A percentile compares a stretch with the other conserved stretches of the same genome.
Conservation (phyloP, 768 basidiomycete species). For the Pulveroboletus sp. region DNA sequence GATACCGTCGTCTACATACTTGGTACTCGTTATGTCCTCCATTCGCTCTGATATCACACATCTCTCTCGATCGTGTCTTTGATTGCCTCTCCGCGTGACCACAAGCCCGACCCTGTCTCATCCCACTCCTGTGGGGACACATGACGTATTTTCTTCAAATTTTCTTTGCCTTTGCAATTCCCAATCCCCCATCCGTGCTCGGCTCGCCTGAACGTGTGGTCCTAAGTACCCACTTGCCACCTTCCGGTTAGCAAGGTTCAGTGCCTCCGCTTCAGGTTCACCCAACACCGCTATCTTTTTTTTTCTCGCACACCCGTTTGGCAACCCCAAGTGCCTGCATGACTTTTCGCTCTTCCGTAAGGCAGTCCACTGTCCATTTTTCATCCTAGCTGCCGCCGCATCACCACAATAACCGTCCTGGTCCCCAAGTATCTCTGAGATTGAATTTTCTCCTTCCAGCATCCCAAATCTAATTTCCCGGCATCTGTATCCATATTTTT, state of each 20-base stretch:
- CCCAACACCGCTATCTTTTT: constrained; percentile 8
- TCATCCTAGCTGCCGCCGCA: constrained; percentile 14
- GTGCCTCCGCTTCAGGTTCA: constrained; percentile 8
- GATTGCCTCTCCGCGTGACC: constrained; percentile 17
- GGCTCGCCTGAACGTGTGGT: constrained; percentile 7
- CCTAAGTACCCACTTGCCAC: background rate
- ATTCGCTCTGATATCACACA: too few species aligned
- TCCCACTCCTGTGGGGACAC: constrained; percentile 15
- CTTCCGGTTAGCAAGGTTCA: constrained; percentile 16
- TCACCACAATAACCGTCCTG: constrained; percentile 11
- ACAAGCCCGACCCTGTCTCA: constrained; percentile 16
- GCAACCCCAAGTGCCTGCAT: constrained; percentile 16
- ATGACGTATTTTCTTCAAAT: constrained; percentile 21
- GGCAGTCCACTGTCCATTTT: constrained; percentile 12
- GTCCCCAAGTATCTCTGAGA: constrained; percentile 10
- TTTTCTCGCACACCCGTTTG: constrained; percentile 16
- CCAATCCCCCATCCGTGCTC: constrained; percentile 2
- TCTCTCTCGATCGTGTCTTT: background rate
- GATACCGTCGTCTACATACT: constrained; percentile 6
- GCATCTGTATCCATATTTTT: background rate
- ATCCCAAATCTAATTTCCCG: constrained; percentile 20
- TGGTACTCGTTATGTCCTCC: background rate
- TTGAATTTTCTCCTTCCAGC: constrained; percentile 11
- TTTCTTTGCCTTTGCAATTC: constrained; percentile 6
- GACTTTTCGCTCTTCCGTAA: constrained; percentile 16